Base-by-base conservation (phyloP, 148 eudicot genomes). In the Limonium bicolor region DNA sequence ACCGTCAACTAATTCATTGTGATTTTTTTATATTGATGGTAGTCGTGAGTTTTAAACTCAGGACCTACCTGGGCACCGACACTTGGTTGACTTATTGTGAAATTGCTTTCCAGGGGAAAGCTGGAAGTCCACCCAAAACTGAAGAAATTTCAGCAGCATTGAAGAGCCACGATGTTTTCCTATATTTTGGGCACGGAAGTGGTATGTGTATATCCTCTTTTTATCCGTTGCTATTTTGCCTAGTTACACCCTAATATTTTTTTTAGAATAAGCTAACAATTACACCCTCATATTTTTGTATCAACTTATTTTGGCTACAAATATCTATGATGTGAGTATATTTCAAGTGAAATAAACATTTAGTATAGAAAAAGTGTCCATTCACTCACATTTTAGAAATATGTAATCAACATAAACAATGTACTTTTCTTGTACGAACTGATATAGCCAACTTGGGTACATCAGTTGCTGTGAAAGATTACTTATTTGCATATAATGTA, bases 161-260 rank as follows among this genome's bases (percentile, higher is more conserved):
- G 68, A 71, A 68, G 41, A 66, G 47, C 55, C 97, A 69, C 54
- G 97, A 90, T 33, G 70, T 90, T 9, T 90, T 80, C 61, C 63
- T 83, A 46, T 90, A 90, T 61, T 58, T 84, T 46, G 97, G 97
- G 46, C 97, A 90, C 66, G 95, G 95, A 68, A 84, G 93, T 49
- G 97, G 95, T 90, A 69, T 24, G 78, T n/a, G n/a, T n/a, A n/a
- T n/a, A n/a, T n/a, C n/a, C n/a, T n/a, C n/a, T 30, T 41, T 39
- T 27, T 3, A 27, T 26, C 11, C 15, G 7, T 27, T 27, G 12
- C 2, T 20, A 11, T n/a, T 28, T 22, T 27, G n/a, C 12, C n/a
- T 8, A 9, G 4, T 40, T 23, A 40, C 9, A 23, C 16, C 10
- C 2, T 25, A 12, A 5, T 25, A 12, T 10, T n/a, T 4, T 2